Percentiles rank a stretch among this genome's conserved stretches.
phyloP scores from a whole-genome alignment of 2,329 filamentous ascomycete species.

The Aspergillus viridinutans region DNA sequence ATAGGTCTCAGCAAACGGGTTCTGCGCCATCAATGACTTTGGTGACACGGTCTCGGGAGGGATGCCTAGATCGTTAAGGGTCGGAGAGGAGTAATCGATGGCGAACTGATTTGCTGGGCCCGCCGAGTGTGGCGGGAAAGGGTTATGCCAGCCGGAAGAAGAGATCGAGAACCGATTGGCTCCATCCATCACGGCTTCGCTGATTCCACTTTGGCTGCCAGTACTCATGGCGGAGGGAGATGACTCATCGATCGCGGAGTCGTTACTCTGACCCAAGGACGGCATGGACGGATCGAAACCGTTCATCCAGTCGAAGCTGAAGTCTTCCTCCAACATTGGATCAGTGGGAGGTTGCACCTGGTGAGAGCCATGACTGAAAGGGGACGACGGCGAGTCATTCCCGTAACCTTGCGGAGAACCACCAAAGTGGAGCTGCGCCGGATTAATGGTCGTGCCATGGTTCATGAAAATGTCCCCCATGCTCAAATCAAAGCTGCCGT shows the following conservation, averaged over 20 bases:
- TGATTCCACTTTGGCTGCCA: constrained; percentile 73
- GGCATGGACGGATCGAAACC: constrained; percentile 75
- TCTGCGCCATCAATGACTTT: constrained; percentile 67
- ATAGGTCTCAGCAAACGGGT: constrained; percentile 65
- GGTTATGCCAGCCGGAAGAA: constrained; percentile 62
- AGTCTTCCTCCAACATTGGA: constrained; percentile 62
- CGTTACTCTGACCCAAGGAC: constrained; percentile 60
- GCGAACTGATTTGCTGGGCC: constrained; percentile 64
- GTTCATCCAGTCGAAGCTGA: constrained; percentile 78
- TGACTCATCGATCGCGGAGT: constrained; percentile 83
- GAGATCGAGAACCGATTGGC: constrained; percentile 56
- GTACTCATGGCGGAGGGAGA: constrained; percentile 96
- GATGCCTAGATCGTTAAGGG: constrained; percentile 71
- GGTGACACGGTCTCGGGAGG: constrained; percentile 71
- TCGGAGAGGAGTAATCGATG: constrained; percentile 68
- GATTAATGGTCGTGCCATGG: constrained; percentile 58
- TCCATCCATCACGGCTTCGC: constrained; percentile 86
- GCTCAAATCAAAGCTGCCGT: constrained; percentile 67
- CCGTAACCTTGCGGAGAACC: constrained; percentile 61
- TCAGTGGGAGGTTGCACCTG: constrained; percentile 52
- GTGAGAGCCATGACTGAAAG: constrained; percentile 44
- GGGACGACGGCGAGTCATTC: constrained; percentile 38
- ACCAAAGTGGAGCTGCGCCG: constrained; percentile 73
- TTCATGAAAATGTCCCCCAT: constrained; percentile 68
- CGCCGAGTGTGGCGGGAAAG: constrained; percentile 65